Base-by-base conservation (phyloP, 2,329 filamentous ascomycete species). In the Conoideocrella luteorostrata region DNA sequence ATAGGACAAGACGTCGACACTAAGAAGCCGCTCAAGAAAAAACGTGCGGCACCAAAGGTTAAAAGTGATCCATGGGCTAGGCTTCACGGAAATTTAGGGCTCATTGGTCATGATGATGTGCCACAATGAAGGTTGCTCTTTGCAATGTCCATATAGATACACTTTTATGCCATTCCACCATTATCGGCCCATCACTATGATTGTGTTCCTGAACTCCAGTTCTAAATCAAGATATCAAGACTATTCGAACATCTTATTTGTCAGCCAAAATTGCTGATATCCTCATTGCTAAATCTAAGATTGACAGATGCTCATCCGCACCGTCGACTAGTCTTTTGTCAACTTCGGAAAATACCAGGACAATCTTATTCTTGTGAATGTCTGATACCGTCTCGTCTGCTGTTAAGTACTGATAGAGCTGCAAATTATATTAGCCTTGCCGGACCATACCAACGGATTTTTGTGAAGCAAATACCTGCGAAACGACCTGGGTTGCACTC, bases 261-360 rank as follows among this genome's bases (percentile, higher is more conserved):
- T 70, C 70, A 33, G 71, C 72, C 60, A 95, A 60, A 46, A 93
- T 81, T 23, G 77, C 78, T 0, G 87, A 87, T 68, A 95, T 85
- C 57, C 87, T 82, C 58, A 97, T 72, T 6, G 85, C 76, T 51
- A 97, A 61, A 63, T 98, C 91, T 24, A 98, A 69, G 47, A 97
- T 85, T 1, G 87, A 88, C 20, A 98, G 70, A 61, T 98, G 91
- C 67, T 98, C 93, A 59, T 98, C 93, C 3, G 90, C 86, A 7
- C 93, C 93, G 63, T 99, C 94, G 5, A 95, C 85, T 37, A 98
- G 67, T 51, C 93, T 78, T 73, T 97, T 97, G 61, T 99, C 93
- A 22, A 91, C 76, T 63, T 97, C 90, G 1, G 90, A 96, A 60
- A 98, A 98, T 4, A 91, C 74, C 49, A 87, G 74, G 38, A 91